phyloP scores from a whole-genome alignment of 352 stramenopile species.

The Phytophthora parvispora region DNA sequence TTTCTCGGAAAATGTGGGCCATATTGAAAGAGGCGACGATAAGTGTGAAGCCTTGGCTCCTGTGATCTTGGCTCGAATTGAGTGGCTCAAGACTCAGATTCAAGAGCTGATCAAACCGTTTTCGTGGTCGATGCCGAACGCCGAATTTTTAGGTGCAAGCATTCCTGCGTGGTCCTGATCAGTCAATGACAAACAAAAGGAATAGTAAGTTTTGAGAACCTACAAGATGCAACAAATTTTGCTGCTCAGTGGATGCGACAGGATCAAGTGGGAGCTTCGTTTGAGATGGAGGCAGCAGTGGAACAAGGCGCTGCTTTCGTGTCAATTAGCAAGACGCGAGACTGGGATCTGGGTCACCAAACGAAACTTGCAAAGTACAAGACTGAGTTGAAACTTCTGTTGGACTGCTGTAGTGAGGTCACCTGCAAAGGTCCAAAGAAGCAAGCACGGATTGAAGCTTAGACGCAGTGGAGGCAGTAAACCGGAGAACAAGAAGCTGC shows the following conservation, averaged over 20 bases:
- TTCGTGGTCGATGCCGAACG: conserved; percentile 30
- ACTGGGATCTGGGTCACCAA: neutral
- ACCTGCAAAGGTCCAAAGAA: neutral
- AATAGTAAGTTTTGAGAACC: neutral
- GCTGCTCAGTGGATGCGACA: neutral
- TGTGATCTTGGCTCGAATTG: neutral
- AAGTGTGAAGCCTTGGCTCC: neutral
- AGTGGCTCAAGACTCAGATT: conserved; percentile 20
- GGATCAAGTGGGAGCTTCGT: neutral
- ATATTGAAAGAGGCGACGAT: neutral
- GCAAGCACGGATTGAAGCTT: neutral
- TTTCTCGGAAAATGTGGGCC: neutral
- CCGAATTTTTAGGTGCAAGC: conserved; percentile 13
- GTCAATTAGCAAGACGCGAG: neutral
- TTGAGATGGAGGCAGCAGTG: neutral
- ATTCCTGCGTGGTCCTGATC: conserved; percentile 24
- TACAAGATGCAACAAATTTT: conserved; percentile 5
- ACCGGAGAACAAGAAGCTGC: no score
- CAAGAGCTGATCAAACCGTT: conserved; percentile 2
- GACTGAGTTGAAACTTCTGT: neutral
- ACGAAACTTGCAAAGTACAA: neutral
- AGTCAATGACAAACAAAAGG: conserved; percentile 9
- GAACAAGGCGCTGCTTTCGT: neutral
- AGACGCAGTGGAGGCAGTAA: no score
- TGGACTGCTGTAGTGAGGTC: neutral